These are phyloP conservation scores for Colletotrichum somersetense DNA, from an alignment of 2,329 filamentous ascomycete species.

Conservation along the genomic window DNA sequence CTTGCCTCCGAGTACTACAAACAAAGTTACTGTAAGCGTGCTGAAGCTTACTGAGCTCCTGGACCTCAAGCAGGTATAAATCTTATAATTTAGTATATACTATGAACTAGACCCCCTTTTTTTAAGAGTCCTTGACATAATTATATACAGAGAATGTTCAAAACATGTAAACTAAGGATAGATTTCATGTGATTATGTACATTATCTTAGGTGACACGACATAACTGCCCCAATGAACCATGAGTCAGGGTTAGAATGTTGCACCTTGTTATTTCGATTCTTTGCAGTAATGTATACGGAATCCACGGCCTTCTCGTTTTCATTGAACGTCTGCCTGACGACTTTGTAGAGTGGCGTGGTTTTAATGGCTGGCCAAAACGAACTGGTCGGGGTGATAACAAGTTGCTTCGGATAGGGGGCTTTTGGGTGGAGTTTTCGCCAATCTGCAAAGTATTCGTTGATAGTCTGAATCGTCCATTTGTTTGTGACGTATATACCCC, in stretches of 20 bases:
- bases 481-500: neutral
- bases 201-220: too few species aligned
- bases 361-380: neutral
- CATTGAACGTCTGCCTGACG: neutral
- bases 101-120: too few species aligned
- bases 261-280: too few species aligned
- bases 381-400: neutral
- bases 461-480: neutral
- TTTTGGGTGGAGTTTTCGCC: neutral
- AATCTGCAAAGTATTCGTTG: neutral
- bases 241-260: too few species aligned
- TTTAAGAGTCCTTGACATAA: too few species aligned
- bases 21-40: conserved; percentile 56
- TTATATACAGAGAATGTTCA: too few species aligned
- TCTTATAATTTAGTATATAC: neutral
- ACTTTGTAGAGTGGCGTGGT: neutral
- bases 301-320: too few species aligned
- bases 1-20: conserved; percentile 61
- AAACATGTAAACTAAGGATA: too few species aligned
- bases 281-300: too few species aligned
- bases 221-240: too few species aligned
- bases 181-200: too few species aligned
- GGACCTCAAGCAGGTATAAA: conserved; percentile 34
- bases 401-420: neutral
- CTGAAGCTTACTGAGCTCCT: conserved; percentile 47